Percentiles rank a stretch among this genome's conserved stretches.
Evolutionary conservation across 768 basidiomycete species (phyloP).

Genomic region (Mrakia frigida): DNA sequence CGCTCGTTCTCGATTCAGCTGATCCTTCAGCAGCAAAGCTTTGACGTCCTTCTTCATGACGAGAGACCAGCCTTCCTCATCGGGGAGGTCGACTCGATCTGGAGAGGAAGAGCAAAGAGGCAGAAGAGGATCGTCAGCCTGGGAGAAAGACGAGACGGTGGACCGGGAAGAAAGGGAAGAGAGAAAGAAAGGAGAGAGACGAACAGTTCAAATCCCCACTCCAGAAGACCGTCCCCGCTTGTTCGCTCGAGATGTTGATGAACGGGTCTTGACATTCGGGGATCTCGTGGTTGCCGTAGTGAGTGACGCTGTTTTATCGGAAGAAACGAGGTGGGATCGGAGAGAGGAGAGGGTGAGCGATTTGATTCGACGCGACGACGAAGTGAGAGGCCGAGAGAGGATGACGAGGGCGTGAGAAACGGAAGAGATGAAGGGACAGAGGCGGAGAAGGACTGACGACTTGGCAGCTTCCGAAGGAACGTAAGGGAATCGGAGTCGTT

Average conservation of each 20-base stretch:
- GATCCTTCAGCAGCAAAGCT: constrained; percentile 4
- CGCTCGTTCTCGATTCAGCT: constrained; percentile 12
- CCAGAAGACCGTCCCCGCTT: constrained; percentile 19
- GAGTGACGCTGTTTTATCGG: not conserved
- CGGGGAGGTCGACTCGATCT: constrained; percentile 24
- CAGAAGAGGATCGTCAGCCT: not conserved
- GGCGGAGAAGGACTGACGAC: not conserved
- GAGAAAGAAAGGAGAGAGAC: not conserved
- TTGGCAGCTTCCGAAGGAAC: constrained; percentile 4
- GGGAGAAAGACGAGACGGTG: not conserved
- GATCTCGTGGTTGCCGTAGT: not conserved
- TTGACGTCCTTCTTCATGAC: not conserved
- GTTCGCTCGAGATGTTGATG: constrained; percentile 9
- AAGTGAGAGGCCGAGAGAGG: too few species aligned
- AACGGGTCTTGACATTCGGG: not conserved
- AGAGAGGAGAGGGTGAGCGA: not conserved
- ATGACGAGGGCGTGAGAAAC: too few species aligned
- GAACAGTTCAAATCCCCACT: constrained; percentile 22
- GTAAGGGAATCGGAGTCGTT: constrained; percentile 8
- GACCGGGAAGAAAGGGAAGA: not conserved
- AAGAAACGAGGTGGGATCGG: not conserved
- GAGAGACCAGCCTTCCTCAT: constrained; percentile 14
- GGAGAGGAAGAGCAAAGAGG: not conserved
- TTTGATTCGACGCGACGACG: not conserved
- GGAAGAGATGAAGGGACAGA: not conserved